Conservation (phyloP, 2,329 filamentous ascomycete species). For the Claviceps sp. region DNA sequence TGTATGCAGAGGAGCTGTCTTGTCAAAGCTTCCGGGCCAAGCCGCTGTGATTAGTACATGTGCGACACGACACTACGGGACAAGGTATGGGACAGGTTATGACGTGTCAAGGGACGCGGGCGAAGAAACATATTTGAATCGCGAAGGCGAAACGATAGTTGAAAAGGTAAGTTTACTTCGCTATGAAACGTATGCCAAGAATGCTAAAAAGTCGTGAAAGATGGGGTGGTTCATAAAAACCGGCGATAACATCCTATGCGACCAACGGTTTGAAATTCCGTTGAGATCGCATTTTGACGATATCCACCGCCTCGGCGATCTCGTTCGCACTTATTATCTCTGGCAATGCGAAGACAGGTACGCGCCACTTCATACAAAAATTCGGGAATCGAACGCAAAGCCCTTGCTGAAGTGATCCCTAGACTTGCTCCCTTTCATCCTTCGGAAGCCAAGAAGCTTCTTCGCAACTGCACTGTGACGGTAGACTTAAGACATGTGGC, state of each 20-base stretch:
- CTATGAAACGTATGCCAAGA: background rate
- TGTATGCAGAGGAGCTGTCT: background rate
- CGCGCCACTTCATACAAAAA: no score
- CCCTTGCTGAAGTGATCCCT: no score
- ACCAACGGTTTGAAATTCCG: background rate
- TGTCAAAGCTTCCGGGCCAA: background rate
- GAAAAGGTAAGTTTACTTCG: background rate
- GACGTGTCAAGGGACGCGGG: background rate
- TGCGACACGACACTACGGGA: constrained; percentile 2
- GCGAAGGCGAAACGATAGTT: background rate
- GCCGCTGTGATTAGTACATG: background rate
- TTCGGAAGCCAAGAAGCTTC: no score
- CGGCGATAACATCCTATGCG: background rate
- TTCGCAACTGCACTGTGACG: no score
- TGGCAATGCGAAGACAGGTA: constrained; percentile 3
- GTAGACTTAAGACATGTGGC: no score
- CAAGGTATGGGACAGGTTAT: fast-evolving
- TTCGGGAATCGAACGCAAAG: no score
- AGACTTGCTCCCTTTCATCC: no score
- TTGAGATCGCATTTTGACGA: background rate
- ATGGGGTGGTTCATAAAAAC: background rate
- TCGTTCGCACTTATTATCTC: background rate
- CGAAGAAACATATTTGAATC: background rate
- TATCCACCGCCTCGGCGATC: background rate
- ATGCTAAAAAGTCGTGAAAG: background rate